These are phyloP conservation scores for Daldinia concentrica DNA, from an alignment of 495 filamentous ascomycete genomes.

Conservation along the genomic window DNA sequence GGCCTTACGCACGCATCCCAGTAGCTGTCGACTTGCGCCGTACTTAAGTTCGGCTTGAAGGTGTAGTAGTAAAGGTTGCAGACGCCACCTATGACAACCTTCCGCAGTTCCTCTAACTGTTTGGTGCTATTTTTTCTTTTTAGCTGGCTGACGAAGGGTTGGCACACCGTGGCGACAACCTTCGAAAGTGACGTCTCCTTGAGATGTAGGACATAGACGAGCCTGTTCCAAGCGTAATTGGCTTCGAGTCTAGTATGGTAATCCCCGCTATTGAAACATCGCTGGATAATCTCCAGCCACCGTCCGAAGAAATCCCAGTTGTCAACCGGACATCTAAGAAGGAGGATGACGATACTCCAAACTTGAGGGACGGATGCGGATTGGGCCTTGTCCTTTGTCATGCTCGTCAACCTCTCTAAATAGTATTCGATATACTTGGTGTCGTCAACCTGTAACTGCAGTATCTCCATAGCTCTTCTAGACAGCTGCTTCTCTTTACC, in stretches of 20 bases:
- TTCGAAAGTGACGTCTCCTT: constrained; percentile 66
- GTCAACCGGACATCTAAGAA: constrained; percentile 73
- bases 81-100: constrained; percentile 72
- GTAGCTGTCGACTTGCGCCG: constrained; percentile 71
- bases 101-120: constrained; percentile 63
- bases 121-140: constrained; percentile 68
- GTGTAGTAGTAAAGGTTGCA: constrained; percentile 87
- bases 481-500: constrained; percentile 72
- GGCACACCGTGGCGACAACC: constrained; percentile 71
- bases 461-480: constrained; percentile 70
- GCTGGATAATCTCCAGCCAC: constrained; percentile 80
- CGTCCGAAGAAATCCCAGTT: constrained; percentile 75
- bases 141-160: constrained; percentile 75
- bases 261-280: constrained; percentile 85
- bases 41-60: constrained; percentile 72
- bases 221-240: constrained; percentile 82
- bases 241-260: constrained; percentile 75
- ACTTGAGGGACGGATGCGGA: constrained; percentile 79
- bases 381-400: constrained; percentile 72
- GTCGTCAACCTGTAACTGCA: constrained; percentile 66
- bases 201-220: constrained; percentile 74
- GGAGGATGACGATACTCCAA: constrained; percentile 82
- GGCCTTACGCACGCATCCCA: constrained; percentile 80
- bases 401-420: constrained; percentile 70
- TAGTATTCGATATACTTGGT: constrained; percentile 71